Evolutionary conservation across 2,329 filamentous ascomycete genomes (phyloP).

Genomic region (Coniochaeta hoffmannii): DNA sequence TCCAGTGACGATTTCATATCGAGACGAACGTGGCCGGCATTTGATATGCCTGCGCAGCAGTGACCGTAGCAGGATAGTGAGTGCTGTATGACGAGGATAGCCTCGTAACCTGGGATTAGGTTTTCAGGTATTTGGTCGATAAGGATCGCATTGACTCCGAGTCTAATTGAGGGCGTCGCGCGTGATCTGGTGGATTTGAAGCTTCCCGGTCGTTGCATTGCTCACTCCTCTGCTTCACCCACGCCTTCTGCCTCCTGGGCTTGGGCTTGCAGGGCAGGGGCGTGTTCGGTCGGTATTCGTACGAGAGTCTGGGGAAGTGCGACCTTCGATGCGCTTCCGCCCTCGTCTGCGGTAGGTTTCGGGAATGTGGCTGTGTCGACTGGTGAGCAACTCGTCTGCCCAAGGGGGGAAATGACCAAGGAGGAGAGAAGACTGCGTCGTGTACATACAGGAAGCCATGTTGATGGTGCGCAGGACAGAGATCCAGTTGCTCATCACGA

Average conservation of each 20-base stretch:
- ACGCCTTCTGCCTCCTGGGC: constrained; percentile 35
- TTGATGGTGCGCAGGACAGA: constrained; percentile 78
- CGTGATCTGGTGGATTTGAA: too few species aligned
- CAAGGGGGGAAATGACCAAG: background rate
- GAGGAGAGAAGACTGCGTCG: background rate
- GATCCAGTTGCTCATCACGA: constrained; percentile 83
- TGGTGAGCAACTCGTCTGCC: background rate
- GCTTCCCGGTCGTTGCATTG: background rate
- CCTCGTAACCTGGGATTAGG: too few species aligned
- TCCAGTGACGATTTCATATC: background rate
- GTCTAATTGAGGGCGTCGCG: too few species aligned
- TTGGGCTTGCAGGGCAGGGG: constrained; percentile 54
- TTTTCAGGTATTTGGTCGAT: too few species aligned
- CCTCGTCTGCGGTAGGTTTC: constrained; percentile 41
- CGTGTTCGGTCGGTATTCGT: constrained; percentile 76
- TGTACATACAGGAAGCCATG: constrained; percentile 69
- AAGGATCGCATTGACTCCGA: too few species aligned
- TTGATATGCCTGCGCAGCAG: too few species aligned
- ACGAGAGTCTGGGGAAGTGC: constrained; percentile 73
- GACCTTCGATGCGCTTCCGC: constrained; percentile 27
- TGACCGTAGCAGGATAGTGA: too few species aligned
- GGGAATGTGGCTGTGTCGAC: constrained; percentile 53
- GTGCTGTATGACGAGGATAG: too few species aligned
- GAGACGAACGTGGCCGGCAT: background rate
- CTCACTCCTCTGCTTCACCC: constrained; percentile 33